phyloP scores from a whole-genome alignment of 306 rosid species.

The Prunus campanulata region DNA sequence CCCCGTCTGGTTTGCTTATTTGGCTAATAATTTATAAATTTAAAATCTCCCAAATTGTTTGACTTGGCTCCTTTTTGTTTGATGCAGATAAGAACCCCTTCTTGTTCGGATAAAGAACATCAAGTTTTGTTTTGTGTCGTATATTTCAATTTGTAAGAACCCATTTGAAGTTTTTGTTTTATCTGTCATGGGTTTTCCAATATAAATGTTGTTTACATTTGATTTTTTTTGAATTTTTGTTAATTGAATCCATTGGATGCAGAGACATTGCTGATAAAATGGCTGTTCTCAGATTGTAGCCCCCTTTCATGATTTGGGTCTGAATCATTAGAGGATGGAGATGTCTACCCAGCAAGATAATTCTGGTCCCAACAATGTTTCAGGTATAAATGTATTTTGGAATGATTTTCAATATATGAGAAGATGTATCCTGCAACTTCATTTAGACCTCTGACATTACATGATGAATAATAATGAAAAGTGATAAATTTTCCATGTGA shows the following conservation, averaged over 20 bases:
- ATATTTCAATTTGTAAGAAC: constrained; percentile 25
- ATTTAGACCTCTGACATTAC: neutral
- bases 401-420: neutral
- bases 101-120: neutral
- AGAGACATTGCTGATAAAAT: constrained; percentile 31
- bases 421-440: neutral
- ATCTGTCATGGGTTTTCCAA: neutral
- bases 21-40: neutral
- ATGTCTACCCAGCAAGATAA: constrained; percentile 45
- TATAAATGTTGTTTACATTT: neutral
- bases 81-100: constrained; percentile 10
- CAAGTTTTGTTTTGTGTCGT: neutral
- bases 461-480: neutral
- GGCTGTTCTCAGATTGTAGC: constrained; percentile 42
- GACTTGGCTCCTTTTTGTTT: neutral
- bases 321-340: constrained; percentile 40
- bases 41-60: neutral
- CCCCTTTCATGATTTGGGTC: constrained; percentile 30
- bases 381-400: constrained; percentile 39
- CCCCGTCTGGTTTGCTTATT: neutral
- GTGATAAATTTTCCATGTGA: neutral
- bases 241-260: constrained; percentile 15
- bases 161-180: constrained; percentile 3
- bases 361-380: constrained; percentile 33
- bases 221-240: too few relatives aligned